Evolutionary conservation across 495 filamentous ascomycete species (phyloP), one percentile per base, ranked within the genome.

Genomic region (Penicillium psychrofluorescens): DNA sequence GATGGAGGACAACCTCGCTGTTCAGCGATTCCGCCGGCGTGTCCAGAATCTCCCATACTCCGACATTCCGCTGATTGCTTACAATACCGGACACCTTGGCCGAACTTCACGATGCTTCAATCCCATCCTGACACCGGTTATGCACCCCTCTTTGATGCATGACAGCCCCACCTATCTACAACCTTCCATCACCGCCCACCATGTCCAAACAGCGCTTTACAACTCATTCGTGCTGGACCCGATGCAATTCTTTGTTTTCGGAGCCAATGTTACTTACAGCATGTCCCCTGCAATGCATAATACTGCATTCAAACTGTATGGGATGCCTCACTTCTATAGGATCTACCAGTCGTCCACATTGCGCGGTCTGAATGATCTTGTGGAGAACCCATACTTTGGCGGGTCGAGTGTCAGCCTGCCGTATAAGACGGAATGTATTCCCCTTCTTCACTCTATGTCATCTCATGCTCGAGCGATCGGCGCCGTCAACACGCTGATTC

Each of bases 391-490:
- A 11, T 62, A 79, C 31, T 90, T 89, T 56, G 86, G 85, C 8
- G 86, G 86, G 10, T 80, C 80, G n/a, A 80, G 77, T 50, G 75
- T 91, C 43, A 78, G 80, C 9, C 71, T 84, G 10, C 85, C 85
- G 4, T 89, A 84, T 67, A 89, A 88, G 49, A 80, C 85, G 2
- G 80, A 82, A 57, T 77, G 85, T 30, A 81, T 89, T 47, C 70
- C 76, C 5, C 74, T 82, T 6, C 70, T 87, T 9, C 78, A 85
- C 53, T 76, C 81, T 34, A 77, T 85, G 56, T 86, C 82, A 38
- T 74, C 77, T 39, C 86, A 91, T 48, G 86, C 86, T 7, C 77
- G 76, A 12, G 84, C 81, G 11, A 88, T 91, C 48, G 86, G 86
- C 2, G 83, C 86, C 11, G 78, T 88, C 43, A 90, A 91, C 57